phyloP scores from a whole-genome alignment of 495 filamentous ascomycete species.

The Ramalina intermedia region DNA sequence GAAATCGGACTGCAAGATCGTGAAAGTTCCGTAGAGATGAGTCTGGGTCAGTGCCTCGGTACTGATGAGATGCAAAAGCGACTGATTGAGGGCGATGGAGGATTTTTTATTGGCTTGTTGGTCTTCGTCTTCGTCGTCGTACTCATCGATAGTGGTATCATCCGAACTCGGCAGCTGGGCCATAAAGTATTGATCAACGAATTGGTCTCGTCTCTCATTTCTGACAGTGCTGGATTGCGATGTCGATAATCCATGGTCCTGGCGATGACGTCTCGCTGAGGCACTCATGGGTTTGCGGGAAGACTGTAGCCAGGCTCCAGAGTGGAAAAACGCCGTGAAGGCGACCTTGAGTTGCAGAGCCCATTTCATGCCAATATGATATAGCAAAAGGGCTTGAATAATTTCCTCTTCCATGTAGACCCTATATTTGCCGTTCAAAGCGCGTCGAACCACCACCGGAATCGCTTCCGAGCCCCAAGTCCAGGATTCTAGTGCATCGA shows the following conservation, averaged over 20 bases:
- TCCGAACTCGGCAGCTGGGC: constrained; percentile 22
- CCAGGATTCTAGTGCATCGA: constrained; percentile 38
- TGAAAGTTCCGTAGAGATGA: constrained; percentile 34
- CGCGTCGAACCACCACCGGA: constrained; percentile 35
- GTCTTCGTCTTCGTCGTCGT: constrained; percentile 15
- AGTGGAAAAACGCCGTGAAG: constrained; percentile 28
- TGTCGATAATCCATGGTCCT: constrained; percentile 16
- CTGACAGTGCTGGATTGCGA: background rate
- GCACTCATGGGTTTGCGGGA: constrained; percentile 9
- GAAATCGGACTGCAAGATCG: constrained; percentile 40
- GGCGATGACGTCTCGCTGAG: constrained; percentile 13
- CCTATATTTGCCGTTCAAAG: constrained; percentile 38
- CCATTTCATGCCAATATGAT: constrained; percentile 43
- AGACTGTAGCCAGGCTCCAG: constrained; percentile 30
- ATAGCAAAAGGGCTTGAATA: constrained; percentile 45
- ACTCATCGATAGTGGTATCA: constrained; percentile 8
- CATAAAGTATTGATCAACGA: constrained; percentile 27
- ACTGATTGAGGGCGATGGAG: constrained; percentile 35
- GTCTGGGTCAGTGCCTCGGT: constrained; percentile 40
- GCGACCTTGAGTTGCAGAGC: constrained; percentile 33
- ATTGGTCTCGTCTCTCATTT: constrained; percentile 17
- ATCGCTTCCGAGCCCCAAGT: constrained; percentile 37
- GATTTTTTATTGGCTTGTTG: constrained; percentile 12
- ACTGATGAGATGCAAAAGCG: constrained; percentile 38
- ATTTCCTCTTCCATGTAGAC: constrained; percentile 48